Evolutionary conservation across 345 rosid species (phyloP).

Genomic region (Pseudoturritis turrita): DNA sequence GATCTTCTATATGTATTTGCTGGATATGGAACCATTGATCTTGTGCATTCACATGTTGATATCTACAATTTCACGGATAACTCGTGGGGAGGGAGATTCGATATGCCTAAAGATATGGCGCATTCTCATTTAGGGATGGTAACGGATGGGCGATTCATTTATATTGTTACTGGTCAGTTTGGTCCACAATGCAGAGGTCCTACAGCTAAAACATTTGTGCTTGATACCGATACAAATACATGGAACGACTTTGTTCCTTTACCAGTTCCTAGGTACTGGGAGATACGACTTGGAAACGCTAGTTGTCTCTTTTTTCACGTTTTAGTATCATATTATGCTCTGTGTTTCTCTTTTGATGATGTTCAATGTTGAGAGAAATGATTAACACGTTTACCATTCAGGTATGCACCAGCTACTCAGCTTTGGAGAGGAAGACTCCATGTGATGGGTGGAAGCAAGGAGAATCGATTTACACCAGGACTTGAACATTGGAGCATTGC

Average conservation of each 20-base stretch:
- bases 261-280: conserved; percentile 60
- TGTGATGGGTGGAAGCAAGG: conserved; percentile 99
- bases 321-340: neutral
- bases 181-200: conserved; percentile 98
- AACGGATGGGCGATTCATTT: conserved; percentile 84
- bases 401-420: conserved; percentile 98
- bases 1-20: conserved; percentile 82
- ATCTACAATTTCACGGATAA: conserved; percentile 74
- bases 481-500: conserved; percentile 92
- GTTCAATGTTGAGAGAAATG: neutral
- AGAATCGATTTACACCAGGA: conserved; percentile 81
- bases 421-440: conserved; percentile 99
- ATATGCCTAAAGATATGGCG: conserved; percentile 99
- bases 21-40: conserved; percentile 82
- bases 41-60: conserved; percentile 93
- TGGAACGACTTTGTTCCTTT: conserved; percentile 69
- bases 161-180: conserved; percentile 78
- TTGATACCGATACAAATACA: conserved; percentile 73
- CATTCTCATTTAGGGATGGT: conserved; percentile 99
- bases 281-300: neutral
- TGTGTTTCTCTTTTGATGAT: neutral
- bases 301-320: too few relatives aligned
- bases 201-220: conserved; percentile 72
- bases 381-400: conserved; percentile 21
- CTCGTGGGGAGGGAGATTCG: conserved; percentile 85